Evolutionary conservation across 1,139 yeast species (phyloP).

Genomic region (Blastobotrys indianensis): DNA sequence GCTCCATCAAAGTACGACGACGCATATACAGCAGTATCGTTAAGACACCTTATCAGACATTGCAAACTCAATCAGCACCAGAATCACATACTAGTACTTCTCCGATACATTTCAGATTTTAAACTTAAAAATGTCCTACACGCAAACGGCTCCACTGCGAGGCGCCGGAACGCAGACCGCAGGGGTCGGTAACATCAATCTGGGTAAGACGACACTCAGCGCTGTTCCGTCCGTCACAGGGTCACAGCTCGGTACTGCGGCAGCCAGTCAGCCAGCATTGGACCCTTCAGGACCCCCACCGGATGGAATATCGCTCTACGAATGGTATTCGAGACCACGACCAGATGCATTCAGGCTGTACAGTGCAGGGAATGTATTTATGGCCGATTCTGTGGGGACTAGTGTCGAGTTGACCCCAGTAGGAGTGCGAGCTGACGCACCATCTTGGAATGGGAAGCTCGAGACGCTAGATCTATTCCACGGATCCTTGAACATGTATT

Average conservation of each 20-base stretch:
- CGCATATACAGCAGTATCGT: too few relatives aligned
- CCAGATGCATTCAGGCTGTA: conserved; percentile 6
- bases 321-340: conserved; percentile 9
- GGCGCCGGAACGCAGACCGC: too few relatives aligned
- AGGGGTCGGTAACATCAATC: too few relatives aligned
- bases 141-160: too few relatives aligned
- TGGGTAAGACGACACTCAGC: too few relatives aligned
- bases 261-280: background rate
- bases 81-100: too few relatives aligned
- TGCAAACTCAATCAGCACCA: too few relatives aligned
- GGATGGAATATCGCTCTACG: conserved; percentile 7
- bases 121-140: too few relatives aligned
- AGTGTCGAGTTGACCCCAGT: conserved; percentile 7
- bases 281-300: conserved; percentile 1
- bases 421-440: conserved; percentile 8
- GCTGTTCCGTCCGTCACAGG: too few relatives aligned
- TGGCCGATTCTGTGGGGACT: conserved; percentile 10
- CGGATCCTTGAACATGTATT: conserved; percentile 10
- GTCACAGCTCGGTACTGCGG: background rate
- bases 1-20: too few relatives aligned
- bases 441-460: conserved; percentile 11
- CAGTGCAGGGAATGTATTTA: conserved; percentile 7
- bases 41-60: too few relatives aligned
- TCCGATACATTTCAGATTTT: too few relatives aligned
- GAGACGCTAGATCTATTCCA: conserved; percentile 10